Percentiles rank a stretch among this genome's conserved stretches.
Evolutionary conservation across 1,139 yeast species (phyloP).

Genomic region (Suhomyces panamericanus): DNA sequence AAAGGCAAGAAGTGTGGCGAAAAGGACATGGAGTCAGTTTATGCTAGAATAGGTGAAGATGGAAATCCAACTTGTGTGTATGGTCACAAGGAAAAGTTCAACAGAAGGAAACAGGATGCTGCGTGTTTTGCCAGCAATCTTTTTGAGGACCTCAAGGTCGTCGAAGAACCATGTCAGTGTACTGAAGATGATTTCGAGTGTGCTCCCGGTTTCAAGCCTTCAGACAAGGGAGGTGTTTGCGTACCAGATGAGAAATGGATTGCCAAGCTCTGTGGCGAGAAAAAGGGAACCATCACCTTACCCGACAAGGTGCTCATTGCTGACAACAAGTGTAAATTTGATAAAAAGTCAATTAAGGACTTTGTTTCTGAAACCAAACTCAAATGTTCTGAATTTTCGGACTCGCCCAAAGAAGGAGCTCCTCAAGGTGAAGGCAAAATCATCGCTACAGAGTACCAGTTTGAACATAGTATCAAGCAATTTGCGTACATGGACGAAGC

Average conservation of each 20-base stretch:
- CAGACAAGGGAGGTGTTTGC: constrained; percentile 50
- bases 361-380: constrained; percentile 28
- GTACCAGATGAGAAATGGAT: constrained; percentile 47
- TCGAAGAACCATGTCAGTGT: constrained; percentile 67
- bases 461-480: constrained; percentile 49
- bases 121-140: constrained; percentile 66
- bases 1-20: constrained; percentile 50
- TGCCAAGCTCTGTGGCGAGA: constrained; percentile 26
- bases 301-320: constrained; percentile 41
- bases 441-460: constrained; percentile 22
- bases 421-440: constrained; percentile 28
- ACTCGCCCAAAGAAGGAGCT: constrained; percentile 25
- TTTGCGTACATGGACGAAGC: constrained; percentile 58
- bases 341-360: constrained; percentile 25
- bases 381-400: constrained; percentile 32
- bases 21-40: constrained; percentile 69
- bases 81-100: constrained; percentile 70
- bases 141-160: constrained; percentile 57
- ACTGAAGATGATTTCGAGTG: constrained; percentile 72
- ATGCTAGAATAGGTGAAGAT: constrained; percentile 52
- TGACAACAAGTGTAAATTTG: constrained; percentile 51
- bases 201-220: constrained; percentile 51
- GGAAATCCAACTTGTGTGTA: constrained; percentile 62
- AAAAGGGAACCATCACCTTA: constrained; percentile 23
- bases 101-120: constrained; percentile 67